phyloP scores from a whole-genome alignment of 1,284 basidiomycete genomes.

The Tilletia indica region DNA sequence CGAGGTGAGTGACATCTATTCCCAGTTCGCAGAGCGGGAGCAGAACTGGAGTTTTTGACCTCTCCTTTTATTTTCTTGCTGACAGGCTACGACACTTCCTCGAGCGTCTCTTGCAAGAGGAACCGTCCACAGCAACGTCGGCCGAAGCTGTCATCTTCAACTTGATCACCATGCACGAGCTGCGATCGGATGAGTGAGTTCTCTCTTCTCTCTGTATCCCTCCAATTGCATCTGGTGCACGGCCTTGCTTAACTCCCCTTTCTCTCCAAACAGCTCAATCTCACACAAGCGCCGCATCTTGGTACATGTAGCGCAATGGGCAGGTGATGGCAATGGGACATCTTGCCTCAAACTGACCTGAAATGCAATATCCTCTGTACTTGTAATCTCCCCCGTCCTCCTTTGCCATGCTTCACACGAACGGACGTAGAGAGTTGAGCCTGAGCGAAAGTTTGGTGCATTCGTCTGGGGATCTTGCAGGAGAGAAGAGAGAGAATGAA shows the following conservation, averaged over 20 bases:
- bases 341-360: conserved; percentile 32
- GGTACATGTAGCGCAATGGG: conserved; percentile 26
- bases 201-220: background rate
- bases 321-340: conserved; percentile 27
- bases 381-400: background rate
- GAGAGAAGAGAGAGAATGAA: background rate
- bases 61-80: background rate
- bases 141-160: conserved; percentile 40
- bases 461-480: background rate
- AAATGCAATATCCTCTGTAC: too few species aligned
- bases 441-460: background rate
- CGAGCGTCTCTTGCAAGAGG: conserved; percentile 18
- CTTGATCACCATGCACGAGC: conserved; percentile 40
- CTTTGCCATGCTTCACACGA: too few species aligned
- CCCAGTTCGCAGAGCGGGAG: background rate
- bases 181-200: conserved; percentile 19
- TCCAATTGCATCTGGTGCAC: background rate
- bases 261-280: conserved; percentile 13
- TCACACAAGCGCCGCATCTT: conserved; percentile 29
- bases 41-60: background rate
- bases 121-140: conserved; percentile 18
- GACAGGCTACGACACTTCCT: conserved; percentile 24
- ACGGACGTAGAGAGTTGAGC: background rate
- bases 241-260: background rate
- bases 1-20: background rate